These are phyloP conservation scores for Candida freyschussii DNA, from an alignment of 1,139 yeast species.

Conservation along the genomic window DNA sequence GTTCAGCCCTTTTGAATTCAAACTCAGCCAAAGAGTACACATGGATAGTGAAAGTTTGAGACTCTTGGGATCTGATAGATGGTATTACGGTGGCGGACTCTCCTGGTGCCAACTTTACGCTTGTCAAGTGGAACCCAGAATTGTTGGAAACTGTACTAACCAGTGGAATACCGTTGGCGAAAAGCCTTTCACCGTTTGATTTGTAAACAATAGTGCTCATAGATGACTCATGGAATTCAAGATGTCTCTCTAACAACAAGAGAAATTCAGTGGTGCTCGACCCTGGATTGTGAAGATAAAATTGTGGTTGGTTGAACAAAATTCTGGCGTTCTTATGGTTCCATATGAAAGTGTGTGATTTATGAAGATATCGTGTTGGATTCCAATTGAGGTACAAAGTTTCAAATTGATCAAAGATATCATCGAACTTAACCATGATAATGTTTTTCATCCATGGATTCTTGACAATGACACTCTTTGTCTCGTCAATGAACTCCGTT, in stretches of 20 bases:
- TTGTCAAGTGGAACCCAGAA: constrained; percentile 30
- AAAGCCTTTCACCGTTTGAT: constrained; percentile 34
- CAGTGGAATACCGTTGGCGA: constrained; percentile 26
- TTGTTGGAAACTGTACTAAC: constrained; percentile 21
- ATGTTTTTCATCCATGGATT: constrained; percentile 40
- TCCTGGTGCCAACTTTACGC: constrained; percentile 25
- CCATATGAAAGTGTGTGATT: constrained; percentile 34
- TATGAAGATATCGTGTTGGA: constrained; percentile 33
- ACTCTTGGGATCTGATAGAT: constrained; percentile 28
- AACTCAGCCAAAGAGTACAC: constrained; percentile 32
- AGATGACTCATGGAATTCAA: constrained; percentile 14
- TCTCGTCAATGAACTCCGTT: constrained; percentile 30
- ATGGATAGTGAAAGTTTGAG: constrained; percentile 35
- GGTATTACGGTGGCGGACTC: constrained; percentile 27
- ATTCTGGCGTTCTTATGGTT: constrained; percentile 23
- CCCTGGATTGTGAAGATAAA: constrained; percentile 36
- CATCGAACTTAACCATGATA: constrained; percentile 27
- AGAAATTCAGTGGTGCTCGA: constrained; percentile 35
- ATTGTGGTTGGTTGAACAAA: constrained; percentile 45
- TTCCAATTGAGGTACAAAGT: constrained; percentile 70
- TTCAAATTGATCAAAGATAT: constrained; percentile 43
- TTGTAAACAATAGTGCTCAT: constrained; percentile 32
- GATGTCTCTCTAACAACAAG: constrained; percentile 42
- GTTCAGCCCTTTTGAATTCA: constrained; percentile 30
- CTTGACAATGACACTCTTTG: constrained; percentile 34